Percentiles rank a stretch among this genome's conserved stretches.
Conservation (phyloP, 176 grass and related monocot species). For the maize (Zea mays) region Zm-B73-REFERENCE-NAM-5.0 NC_050096.1:193612001-193612500, state of each 20-base stretch:
- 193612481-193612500: slow-evolving; percentile 64
- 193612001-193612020: slow-evolving; percentile 45
- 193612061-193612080: slow-evolving; percentile 33
- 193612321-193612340: neutral
- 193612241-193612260: slow-evolving; percentile 64
- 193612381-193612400: neutral
- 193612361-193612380: too few relatives aligned
- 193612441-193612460: slow-evolving; percentile 52
- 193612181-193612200: slow-evolving; percentile 27
- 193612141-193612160: neutral
- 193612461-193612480: slow-evolving; percentile 60
- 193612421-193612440: neutral
- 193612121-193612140: too few relatives aligned
- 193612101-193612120: neutral
- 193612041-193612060: slow-evolving; percentile 50
- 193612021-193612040: slow-evolving; percentile 37
- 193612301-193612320: neutral
- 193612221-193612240: slow-evolving; percentile 81
- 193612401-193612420: neutral
- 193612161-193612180: neutral
- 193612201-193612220: slow-evolving; percentile 55
- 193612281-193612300: neutral
- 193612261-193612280: slow-evolving; percentile 39
- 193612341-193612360: neutral
- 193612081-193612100: neutral